Evolutionary conservation across 805 yeast species (phyloP), one percentile per base, ranked within the genome.

Genomic region (Kregervanrija pseudodelftensis): DNA sequence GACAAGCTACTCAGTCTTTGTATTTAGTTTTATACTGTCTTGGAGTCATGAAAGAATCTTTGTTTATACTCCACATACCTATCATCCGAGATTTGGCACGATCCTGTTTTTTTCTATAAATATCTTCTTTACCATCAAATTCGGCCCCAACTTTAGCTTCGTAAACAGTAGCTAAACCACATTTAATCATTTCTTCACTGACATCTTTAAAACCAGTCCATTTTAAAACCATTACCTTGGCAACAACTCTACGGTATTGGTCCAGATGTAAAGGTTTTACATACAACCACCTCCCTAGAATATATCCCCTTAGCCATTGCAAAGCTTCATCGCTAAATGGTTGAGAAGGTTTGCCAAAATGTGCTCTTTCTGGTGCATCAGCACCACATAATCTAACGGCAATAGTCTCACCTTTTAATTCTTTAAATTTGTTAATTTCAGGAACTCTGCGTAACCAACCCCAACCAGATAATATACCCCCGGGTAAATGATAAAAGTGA

Each of bases 311-410:
- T 32, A 93, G 67, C 96, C 96, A 93, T 5, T 56, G 57, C 45
- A 90, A 63, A 0, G 97, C 93, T 53, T 93, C 97, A 36, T 80
- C 86, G 33, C 93, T 79, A 58, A 65, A 85, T 0, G 93, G 91
- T 60, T 93, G 99, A 0, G 95, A 84, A 0, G 95, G 89, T 48
- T 85, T 84, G 1, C 99, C 99, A 63, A 87, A 93, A 67, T 93
- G 97, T 1, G 95, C 77, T 37, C 95, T 69, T 59, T 93, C 99
- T 1, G 99, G 99, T 0, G 99, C 99, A 70, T 93, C 99, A 12
- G 91, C 82, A 0, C 97, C 99, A 63, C 93, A 85, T 15, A 93
- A 66, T 40, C 99, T 71, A 4, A 93, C 77, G 62, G 83, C 81
- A 33, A 93, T 67, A 0, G 99, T 93, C 51, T 81, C 70, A 48